Conservation (phyloP, 2,329 filamentous ascomycete genomes). For the Botrytis galanthina region DNA sequence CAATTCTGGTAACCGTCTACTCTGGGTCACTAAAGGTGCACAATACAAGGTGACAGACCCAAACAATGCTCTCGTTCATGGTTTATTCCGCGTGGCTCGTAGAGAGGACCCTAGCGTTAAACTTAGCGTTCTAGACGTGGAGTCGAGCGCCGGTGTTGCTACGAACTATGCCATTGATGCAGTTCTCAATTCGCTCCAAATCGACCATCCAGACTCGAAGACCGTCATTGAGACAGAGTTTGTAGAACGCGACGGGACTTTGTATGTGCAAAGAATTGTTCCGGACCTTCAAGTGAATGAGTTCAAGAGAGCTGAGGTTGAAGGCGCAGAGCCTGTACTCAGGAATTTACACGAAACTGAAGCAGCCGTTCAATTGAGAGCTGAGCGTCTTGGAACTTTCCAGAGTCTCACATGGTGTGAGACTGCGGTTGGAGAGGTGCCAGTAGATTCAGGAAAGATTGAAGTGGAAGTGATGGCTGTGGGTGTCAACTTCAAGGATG, state of each 20-base stretch:
- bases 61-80: conserved; percentile 37
- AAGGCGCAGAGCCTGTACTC: neutral
- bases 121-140: conserved; percentile 26
- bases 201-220: neutral
- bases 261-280: conserved; percentile 33
- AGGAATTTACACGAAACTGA: conserved; percentile 12
- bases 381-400: conserved; percentile 21
- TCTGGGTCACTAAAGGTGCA: conserved; percentile 41
- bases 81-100: conserved; percentile 37
- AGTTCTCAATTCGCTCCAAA: neutral
- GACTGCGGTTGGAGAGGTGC: neutral
- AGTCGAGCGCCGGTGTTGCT: conserved; percentile 4
- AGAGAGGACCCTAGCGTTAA: conserved; percentile 22
- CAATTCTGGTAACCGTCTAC: conserved; percentile 23
- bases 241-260: conserved; percentile 34
- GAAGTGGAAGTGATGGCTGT: conserved; percentile 31
- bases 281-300: conserved; percentile 28
- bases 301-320: conserved; percentile 5
- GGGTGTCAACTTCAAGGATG: conserved; percentile 29
- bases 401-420: conserved; percentile 22
- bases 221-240: conserved; percentile 34
- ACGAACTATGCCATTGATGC: neutral
- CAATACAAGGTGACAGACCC: conserved; percentile 35
- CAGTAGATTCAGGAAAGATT: conserved; percentile 17
- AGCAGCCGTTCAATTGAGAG: conserved; percentile 11